These are phyloP conservation scores for Pseudognaphalium luteoalbum DNA, from an alignment of 129 eudicot genomes.

Conservation along the genomic window DNA sequence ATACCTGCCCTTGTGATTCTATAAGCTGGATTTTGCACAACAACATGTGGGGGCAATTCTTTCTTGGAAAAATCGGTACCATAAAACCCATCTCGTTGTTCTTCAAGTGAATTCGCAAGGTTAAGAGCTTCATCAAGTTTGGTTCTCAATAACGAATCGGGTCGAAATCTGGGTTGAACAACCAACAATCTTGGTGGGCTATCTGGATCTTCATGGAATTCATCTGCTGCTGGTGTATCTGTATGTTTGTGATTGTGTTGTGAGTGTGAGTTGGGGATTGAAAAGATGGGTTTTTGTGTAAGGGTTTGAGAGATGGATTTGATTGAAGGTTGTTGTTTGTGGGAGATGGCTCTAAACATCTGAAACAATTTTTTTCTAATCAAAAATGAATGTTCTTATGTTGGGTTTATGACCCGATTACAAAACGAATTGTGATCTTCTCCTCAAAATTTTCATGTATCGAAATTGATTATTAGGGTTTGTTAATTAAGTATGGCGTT, in stretches of 20 bases:
- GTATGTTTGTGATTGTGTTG: slow-evolving; percentile 35
- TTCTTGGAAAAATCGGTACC: slow-evolving; percentile 43
- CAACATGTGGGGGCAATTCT: slow-evolving; percentile 64
- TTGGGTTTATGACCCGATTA: no score
- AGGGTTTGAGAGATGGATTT: slow-evolving; percentile 35
- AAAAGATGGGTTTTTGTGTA: slow-evolving; percentile 16
- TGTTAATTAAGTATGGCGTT: no score
- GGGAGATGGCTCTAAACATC: slow-evolving; percentile 37
- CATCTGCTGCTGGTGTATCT: slow-evolving; percentile 38
- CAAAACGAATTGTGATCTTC: no score
- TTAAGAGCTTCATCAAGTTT: slow-evolving; percentile 92
- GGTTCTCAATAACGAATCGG: slow-evolving; percentile 44
- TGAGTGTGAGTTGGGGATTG: slow-evolving; percentile 31
- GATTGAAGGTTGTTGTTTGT: slow-evolving; percentile 27
- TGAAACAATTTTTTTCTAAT: neutral
- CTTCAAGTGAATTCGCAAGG: slow-evolving; percentile 88
- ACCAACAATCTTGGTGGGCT: slow-evolving; percentile 67
- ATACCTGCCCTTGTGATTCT: slow-evolving; percentile 68
- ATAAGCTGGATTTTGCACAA: slow-evolving; percentile 85
- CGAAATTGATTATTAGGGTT: no score
- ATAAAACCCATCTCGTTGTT: slow-evolving; percentile 66
- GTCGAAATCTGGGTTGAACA: slow-evolving; percentile 80
- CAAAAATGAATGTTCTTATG: no score
- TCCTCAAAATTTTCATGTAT: no score
- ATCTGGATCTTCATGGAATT: slow-evolving; percentile 42